These are phyloP conservation scores for Globisporangium cylindrosporum DNA, from an alignment of 352 stramenopile species.

Conservation along the genomic window DNA sequence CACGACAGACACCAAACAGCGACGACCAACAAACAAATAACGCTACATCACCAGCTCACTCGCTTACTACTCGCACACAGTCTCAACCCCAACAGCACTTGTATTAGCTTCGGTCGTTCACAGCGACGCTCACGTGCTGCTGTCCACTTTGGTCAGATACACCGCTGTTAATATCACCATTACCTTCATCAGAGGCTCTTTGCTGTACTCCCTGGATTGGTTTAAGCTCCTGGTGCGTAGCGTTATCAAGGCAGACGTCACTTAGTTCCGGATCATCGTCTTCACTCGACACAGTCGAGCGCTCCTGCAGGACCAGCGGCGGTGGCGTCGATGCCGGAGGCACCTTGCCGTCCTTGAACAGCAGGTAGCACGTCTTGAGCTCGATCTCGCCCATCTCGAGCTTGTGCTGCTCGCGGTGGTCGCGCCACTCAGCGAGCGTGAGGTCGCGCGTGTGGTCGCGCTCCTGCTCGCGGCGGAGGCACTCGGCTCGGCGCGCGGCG, in stretches of 20 bases:
- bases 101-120: background rate
- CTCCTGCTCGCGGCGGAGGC: conserved; percentile 20
- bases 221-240: too few species aligned
- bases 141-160: background rate
- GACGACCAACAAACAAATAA: background rate
- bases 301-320: background rate
- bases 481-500: background rate
- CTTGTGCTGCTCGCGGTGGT: conserved; percentile 38
- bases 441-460: conserved; percentile 26
- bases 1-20: background rate
- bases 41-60: background rate
- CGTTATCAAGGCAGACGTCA: background rate
- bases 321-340: background rate
- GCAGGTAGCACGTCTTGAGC: conserved; percentile 20
- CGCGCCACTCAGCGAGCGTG: conserved; percentile 32
- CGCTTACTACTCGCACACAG: background rate
- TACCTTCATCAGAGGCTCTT: background rate
- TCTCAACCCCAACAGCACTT: background rate
- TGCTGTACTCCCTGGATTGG: background rate
- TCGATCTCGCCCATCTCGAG: conserved; percentile 16
- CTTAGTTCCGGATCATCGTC: background rate
- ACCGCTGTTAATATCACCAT: background rate
- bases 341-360: conserved; percentile 7
- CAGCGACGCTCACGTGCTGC: background rate
- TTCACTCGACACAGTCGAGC: background rate